Percentiles rank a stretch among this genome's conserved stretches.
These are phyloP conservation scores for Amphicarpaea edgeworthii DNA, from an alignment of 306 rosid species.

Conservation along the genomic window DNA sequence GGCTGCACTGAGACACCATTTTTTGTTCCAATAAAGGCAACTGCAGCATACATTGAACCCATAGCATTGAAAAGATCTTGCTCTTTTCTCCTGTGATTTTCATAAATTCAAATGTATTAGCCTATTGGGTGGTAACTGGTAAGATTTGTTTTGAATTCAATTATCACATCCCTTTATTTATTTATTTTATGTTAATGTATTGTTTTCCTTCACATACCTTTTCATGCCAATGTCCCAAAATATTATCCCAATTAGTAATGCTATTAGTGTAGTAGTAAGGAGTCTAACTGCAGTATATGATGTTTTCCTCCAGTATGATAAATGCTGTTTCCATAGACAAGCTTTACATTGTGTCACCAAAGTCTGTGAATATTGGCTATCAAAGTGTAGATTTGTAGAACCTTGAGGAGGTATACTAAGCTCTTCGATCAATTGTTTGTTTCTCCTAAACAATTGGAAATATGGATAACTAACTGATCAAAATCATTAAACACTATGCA, in stretches of 20 bases:
- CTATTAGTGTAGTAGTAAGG: too few species aligned
- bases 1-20: constrained; percentile 75
- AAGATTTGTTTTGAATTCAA: too few species aligned
- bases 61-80: constrained; percentile 80
- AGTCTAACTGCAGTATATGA: constrained; percentile 33
- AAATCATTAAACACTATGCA: neutral
- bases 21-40: constrained; percentile 67
- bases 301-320: constrained; percentile 57
- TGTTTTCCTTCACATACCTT: too few species aligned
- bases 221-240: too few species aligned
- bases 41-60: constrained; percentile 76
- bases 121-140: too few species aligned
- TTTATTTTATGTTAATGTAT: too few species aligned
- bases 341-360: constrained; percentile 41
- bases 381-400: constrained; percentile 36
- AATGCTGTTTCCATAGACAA: constrained; percentile 54
- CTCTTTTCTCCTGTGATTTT: constrained; percentile 43
- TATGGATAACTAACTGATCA: neutral
- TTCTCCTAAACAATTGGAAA: constrained; percentile 40
- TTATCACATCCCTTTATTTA: too few species aligned
- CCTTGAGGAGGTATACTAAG: constrained; percentile 28
- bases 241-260: too few species aligned
- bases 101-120: neutral
- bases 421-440: constrained; percentile 37
- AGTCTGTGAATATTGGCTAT: constrained; percentile 40